phyloP scores from a whole-genome alignment of 2,329 filamentous ascomycete genomes.

The Fusarium sp. region DNA sequence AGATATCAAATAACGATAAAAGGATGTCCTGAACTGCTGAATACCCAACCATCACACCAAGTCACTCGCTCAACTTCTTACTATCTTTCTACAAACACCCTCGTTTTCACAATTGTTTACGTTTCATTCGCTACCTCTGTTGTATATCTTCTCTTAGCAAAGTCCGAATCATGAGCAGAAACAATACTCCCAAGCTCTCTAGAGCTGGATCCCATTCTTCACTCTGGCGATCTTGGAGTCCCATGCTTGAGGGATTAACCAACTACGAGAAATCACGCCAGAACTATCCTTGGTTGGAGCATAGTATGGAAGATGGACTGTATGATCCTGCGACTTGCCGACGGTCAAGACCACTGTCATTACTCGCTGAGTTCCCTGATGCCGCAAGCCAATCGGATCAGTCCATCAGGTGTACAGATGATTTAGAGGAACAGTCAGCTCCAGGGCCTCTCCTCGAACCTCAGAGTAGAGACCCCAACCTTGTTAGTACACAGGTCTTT shows the following conservation, averaged over 20 bases:
- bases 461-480: constrained; percentile 30
- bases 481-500: constrained; percentile 29
- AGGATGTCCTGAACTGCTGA: not conserved
- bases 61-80: not conserved
- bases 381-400: not conserved
- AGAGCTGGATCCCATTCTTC: constrained; percentile 44
- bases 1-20: not conserved
- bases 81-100: not conserved
- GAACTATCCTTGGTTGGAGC: constrained; percentile 48
- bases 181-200: constrained; percentile 31
- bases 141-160: not conserved
- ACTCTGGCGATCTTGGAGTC: constrained; percentile 48
- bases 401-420: not conserved
- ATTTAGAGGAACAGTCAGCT: constrained; percentile 17
- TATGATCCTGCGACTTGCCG: constrained; percentile 1
- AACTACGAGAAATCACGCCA: constrained; percentile 48
- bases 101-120: not conserved
- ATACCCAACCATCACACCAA: not conserved
- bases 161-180: constrained; percentile 6
- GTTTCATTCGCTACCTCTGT: not conserved
- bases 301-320: not conserved
- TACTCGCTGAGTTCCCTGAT: constrained; percentile 24
- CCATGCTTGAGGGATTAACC: constrained; percentile 33
- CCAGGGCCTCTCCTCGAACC: constrained; percentile 15
- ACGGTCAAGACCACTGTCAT: constrained; percentile 15